Evolutionary conservation across 495 filamentous ascomycete species (phyloP).

Genomic region (Aspergillus hancockii): DNA sequence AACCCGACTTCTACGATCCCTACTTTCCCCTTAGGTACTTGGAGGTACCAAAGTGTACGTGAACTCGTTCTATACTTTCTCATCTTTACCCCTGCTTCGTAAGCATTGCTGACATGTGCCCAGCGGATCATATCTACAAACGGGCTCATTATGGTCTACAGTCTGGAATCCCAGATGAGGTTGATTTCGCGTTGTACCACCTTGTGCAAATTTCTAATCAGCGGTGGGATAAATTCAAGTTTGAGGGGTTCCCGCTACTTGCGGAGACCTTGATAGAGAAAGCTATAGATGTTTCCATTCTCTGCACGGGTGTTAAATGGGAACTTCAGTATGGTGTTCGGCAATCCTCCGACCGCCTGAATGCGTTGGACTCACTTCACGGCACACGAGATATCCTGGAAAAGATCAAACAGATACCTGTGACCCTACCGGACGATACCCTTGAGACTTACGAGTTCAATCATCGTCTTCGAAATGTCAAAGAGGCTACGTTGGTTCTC

Average conservation of each 20-base stretch:
- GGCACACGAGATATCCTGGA: slow-evolving; percentile 76
- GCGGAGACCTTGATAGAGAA: slow-evolving; percentile 87
- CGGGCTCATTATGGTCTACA: slow-evolving; percentile 78
- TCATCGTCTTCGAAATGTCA: slow-evolving; percentile 70
- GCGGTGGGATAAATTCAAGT: slow-evolving; percentile 91
- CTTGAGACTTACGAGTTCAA: slow-evolving; percentile 73
- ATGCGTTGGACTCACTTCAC: slow-evolving; percentile 64
- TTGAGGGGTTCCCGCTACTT: slow-evolving; percentile 86
- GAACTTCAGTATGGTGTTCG: slow-evolving; percentile 67
- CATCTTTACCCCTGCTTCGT: neutral
- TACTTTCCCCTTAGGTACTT: slow-evolving; percentile 44
- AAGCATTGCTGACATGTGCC: slow-evolving; percentile 7
- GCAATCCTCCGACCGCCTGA: slow-evolving; percentile 55
- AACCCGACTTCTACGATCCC: slow-evolving; percentile 45
- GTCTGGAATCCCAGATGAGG: slow-evolving; percentile 76
- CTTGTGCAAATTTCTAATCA: slow-evolving; percentile 95
- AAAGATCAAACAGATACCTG: slow-evolving; percentile 58
- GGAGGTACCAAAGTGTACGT: slow-evolving; percentile 46
- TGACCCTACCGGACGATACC: slow-evolving; percentile 62
- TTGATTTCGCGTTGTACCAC: slow-evolving; percentile 87
- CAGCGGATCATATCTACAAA: slow-evolving; percentile 73
- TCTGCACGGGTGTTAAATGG: slow-evolving; percentile 85
- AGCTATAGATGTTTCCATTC: slow-evolving; percentile 66
- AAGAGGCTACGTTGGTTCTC: slow-evolving; percentile 83
- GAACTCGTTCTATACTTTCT: neutral